Evolutionary conservation across 805 yeast species (phyloP).

Genomic region (Wickerhamiella occidentalis): DNA sequence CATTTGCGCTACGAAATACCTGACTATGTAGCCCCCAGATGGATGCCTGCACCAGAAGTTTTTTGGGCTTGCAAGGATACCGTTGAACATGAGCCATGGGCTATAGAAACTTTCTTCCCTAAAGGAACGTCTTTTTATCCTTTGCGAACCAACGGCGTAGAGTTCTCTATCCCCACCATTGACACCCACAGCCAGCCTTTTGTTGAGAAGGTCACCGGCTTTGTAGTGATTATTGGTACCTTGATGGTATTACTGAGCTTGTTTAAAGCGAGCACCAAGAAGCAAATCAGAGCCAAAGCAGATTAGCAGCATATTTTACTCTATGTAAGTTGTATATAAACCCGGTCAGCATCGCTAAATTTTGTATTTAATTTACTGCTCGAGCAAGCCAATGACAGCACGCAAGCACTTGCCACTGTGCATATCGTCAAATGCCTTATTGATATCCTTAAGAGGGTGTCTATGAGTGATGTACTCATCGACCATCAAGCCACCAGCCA

Average conservation of each 20-base stretch:
- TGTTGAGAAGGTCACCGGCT: background rate
- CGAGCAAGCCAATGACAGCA: slow-evolving; percentile 43
- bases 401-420: slow-evolving; percentile 89
- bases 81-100: slow-evolving; percentile 33
- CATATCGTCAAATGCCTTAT: slow-evolving; percentile 87
- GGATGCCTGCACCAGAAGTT: slow-evolving; percentile 32
- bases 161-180: slow-evolving; percentile 35
- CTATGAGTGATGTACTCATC: slow-evolving; percentile 93
- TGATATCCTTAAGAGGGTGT: slow-evolving; percentile 64
- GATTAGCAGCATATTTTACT: no score
- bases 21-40: slow-evolving; percentile 17
- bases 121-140: slow-evolving; percentile 35
- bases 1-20: slow-evolving; percentile 45
- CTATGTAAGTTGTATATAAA: no score
- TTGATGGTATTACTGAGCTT: background rate
- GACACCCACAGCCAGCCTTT: slow-evolving; percentile 23
- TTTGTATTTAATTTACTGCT: background rate
- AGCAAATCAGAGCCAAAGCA: background rate
- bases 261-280: background rate
- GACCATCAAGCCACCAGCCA: slow-evolving; percentile 69
- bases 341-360: no score
- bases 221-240: slow-evolving; percentile 6
- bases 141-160: slow-evolving; percentile 21
- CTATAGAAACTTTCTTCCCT: slow-evolving; percentile 38
- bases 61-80: slow-evolving; percentile 42